Base-by-base conservation (phyloP, 345 rosid species). In the Corchorus olitorius region DNA sequence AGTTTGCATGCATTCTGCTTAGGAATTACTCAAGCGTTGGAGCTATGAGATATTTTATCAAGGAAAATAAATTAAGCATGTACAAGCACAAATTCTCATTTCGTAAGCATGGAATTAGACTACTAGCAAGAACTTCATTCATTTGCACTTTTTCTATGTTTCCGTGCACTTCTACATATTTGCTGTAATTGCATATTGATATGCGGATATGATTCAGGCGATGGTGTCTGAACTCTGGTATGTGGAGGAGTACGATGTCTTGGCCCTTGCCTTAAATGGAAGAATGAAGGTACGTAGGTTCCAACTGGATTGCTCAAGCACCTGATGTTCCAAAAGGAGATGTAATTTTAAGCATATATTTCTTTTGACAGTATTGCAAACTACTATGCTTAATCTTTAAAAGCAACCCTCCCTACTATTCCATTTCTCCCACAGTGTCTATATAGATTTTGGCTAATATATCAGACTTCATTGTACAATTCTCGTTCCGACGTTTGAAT, bases 181-280 rank as follows among this genome's bases (percentile, higher is more conserved):
- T 11, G 34, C 39, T 16, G 8, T 27, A 54, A 75, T 41, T 17
- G 63, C n/a, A 62, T 43, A 41, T 19, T 74, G 16, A 6, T 16
- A 8, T 66, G 15, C n/a, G 7, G 17, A 39, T 48, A 13, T 63
- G 10, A 63, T 71, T 48, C 88, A 91, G 94, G 91, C 93, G 5
- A 62, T 39, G 68, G 86, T 91, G 67, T 84, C 86, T 4, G 90
- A 91, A 75, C 87, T 91, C 41, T 89, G 91, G 91, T 87, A 86
- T 16, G 90, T 90, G 65, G 91, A 89, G 81, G 92, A 91, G 70
- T 80, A 82, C 35, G 92, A 91, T 64, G 82, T 87, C 2, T 79
- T 91, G 77, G 95, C 95, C 50, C 92, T 91, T 33, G 95, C 93
- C 69, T 48, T 91, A 74, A 76, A 88, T 60, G 91, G 95, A 81